Conservation (phyloP, 2,329 filamentous ascomycete species). For the Aspergillus aculeatus region DNA sequence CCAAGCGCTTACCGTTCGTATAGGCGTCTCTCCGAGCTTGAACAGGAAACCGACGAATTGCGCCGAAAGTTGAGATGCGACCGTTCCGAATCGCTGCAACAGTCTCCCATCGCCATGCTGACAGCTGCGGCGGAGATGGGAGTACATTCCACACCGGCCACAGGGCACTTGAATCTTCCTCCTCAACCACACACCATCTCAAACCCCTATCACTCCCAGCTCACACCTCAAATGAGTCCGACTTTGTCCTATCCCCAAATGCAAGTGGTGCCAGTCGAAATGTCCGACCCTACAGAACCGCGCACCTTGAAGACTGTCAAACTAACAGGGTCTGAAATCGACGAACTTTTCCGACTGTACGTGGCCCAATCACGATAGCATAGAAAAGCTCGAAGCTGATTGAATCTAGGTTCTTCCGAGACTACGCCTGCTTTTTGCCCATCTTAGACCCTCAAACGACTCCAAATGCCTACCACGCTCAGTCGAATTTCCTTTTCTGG, state of each 20-base stretch:
- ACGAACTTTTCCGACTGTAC: constrained; percentile 40
- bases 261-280: constrained; percentile 9
- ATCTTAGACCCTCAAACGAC: constrained; percentile 51
- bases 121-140: constrained; percentile 34
- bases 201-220: constrained; percentile 22
- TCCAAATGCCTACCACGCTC: constrained; percentile 72
- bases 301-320: constrained; percentile 32
- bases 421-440: constrained; percentile 40
- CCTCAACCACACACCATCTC: constrained; percentile 22
- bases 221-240: constrained; percentile 22
- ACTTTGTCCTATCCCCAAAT: constrained; percentile 12
- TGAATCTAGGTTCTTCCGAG: constrained; percentile 35
- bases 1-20: neutral
- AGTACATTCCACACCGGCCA: constrained; percentile 16
- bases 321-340: constrained; percentile 35
- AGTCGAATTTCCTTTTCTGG: constrained; percentile 84
- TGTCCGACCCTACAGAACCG: constrained; percentile 25
- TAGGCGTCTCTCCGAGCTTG: constrained; percentile 39
- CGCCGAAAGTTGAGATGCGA: constrained; percentile 34
- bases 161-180: constrained; percentile 5
- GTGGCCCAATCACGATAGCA: neutral
- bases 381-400: neutral
- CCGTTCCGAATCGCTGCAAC: constrained; percentile 19
- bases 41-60: constrained; percentile 40
- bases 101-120: constrained; percentile 29